These are phyloP conservation scores for Ampelocalamus luodianensis DNA, from an alignment of 176 grass and related monocot genomes.

Conservation along the genomic window DNA sequence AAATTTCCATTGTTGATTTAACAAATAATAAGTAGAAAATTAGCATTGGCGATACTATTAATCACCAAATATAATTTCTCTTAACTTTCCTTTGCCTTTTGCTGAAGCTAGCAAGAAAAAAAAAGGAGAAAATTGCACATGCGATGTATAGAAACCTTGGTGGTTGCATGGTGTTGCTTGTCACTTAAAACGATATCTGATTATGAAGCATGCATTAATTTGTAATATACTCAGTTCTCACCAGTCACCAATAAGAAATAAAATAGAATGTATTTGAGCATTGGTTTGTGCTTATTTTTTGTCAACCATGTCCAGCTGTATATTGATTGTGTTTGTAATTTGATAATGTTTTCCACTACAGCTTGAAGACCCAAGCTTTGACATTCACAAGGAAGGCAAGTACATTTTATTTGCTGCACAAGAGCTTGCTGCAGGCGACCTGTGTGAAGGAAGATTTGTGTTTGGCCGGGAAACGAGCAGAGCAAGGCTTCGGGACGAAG, in stretches of 20 bases:
- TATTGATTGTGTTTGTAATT: slow-evolving; percentile 12
- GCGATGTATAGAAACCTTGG: neutral
- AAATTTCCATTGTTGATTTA: neutral
- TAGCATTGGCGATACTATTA: neutral
- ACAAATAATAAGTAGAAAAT: neutral
- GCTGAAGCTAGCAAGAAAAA: neutral
- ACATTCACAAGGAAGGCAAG: slow-evolving; percentile 96
- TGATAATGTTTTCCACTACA: slow-evolving; percentile 46
- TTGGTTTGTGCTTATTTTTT: neutral
- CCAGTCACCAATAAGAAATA: neutral
- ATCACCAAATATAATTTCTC: neutral
- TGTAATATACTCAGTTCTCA: neutral
- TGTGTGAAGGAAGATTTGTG: slow-evolving; percentile 94
- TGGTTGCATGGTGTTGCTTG: neutral
- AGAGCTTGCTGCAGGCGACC: slow-evolving; percentile 84
- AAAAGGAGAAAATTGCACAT: neutral
- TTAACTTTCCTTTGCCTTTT: neutral
- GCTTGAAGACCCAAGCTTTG: slow-evolving; percentile 75
- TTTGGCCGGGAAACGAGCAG: slow-evolving; percentile 77
- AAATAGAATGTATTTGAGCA: neutral
- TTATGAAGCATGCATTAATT: slow-evolving; percentile 7
- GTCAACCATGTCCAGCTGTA: neutral
- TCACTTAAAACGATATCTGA: neutral
- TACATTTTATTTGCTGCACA: slow-evolving; percentile 84
- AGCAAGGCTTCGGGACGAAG: slow-evolving; percentile 39